phyloP scores from a whole-genome alignment of 495 filamentous ascomycete genomes.

The Penicillium antarcticum region DNA sequence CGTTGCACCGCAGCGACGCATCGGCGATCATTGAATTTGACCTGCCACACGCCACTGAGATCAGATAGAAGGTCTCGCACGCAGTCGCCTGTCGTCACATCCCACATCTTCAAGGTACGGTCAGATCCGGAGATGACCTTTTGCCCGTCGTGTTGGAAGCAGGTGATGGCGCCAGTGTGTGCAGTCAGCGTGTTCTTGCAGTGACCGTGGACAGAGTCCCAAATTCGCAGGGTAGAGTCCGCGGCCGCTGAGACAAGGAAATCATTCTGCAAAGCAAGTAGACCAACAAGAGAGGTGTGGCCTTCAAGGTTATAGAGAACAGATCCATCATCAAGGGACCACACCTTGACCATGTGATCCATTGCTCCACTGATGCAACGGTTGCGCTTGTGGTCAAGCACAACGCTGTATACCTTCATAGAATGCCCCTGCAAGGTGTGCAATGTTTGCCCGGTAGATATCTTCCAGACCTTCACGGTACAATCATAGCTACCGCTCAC shows the following conservation, averaged over 20 bases:
- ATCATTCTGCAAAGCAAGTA: conserved; percentile 83
- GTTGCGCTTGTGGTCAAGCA: conserved; percentile 86
- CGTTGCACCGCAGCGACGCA: conserved; percentile 97
- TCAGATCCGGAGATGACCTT: conserved; percentile 97
- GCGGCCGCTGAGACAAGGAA: conserved; percentile 92
- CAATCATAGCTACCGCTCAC: conserved; percentile 98
- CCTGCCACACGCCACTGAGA: conserved; percentile 95
- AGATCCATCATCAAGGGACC: conserved; percentile 87
- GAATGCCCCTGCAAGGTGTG: conserved; percentile 85
- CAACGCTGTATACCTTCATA: conserved; percentile 97
- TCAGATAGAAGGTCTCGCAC: conserved; percentile 94
- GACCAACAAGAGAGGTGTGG: conserved; percentile 87
- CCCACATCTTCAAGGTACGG: conserved; percentile 98
- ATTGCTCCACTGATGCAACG: conserved; percentile 98
- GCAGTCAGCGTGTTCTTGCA: conserved; percentile 88
- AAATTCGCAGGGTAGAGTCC: conserved; percentile 92
- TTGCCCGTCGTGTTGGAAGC: conserved; percentile 95
- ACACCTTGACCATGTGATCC: conserved; percentile 97
- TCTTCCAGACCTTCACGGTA: conserved; percentile 95
- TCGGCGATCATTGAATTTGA: conserved; percentile 92
- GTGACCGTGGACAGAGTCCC: conserved; percentile 91
- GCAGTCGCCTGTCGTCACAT: conserved; percentile 86
- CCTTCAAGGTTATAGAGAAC: conserved; percentile 90
- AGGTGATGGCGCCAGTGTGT: conserved; percentile 96
- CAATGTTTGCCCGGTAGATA: conserved; percentile 88